Evolutionary conservation across 345 rosid species (phyloP), one percentile per base, ranked within the genome.

Genomic region (Nasturtium officinale): DNA sequence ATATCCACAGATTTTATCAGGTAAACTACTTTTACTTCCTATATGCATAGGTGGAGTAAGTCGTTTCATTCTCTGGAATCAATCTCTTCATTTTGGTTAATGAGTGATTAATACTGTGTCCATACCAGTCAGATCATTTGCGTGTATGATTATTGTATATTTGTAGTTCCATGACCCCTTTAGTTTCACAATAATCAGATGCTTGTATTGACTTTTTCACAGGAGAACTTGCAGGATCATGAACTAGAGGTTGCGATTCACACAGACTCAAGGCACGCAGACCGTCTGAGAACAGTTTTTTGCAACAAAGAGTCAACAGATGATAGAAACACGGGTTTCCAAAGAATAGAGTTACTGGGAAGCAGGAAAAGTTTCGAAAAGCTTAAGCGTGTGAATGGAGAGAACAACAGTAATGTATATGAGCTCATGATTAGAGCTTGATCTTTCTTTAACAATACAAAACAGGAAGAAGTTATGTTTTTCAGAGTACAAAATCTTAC

Each of bases 261-360:
- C 82, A 88, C 96, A 0, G 96, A 91, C 69, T 94, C 96, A 0
- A 83, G 91, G 80, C 90, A 94, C 33, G 96, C 92, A 21, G 95
- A 94, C 71, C 78, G 86, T 77, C 92, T 89, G 51, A 82, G 97
- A 71, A 75, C 89, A 23, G 82, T 46, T 13, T 91, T 87, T 69
- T 69, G 85, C 70, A 83, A 82, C 50, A 87, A 83, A 78, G 96
- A 87, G 73, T 76, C 84, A 45, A 64, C 61, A 13, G 85, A 77
- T 69, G 57, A 62, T 50, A 91, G 89, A 59, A 61, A 57, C 57
- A 68, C 79, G 73, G 74, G 9, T 45, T 94, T 88, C 84, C 85
- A 73, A 77, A 80, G 96, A 77, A 76, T 88, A 8, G 96, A 89
- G 26, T 88, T 91, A 78, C 77, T 94, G 6, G 96, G 98, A 42